Base-by-base conservation (phyloP, 371 early-diverging fungal species). In the Actinomucor elegans region DNA sequence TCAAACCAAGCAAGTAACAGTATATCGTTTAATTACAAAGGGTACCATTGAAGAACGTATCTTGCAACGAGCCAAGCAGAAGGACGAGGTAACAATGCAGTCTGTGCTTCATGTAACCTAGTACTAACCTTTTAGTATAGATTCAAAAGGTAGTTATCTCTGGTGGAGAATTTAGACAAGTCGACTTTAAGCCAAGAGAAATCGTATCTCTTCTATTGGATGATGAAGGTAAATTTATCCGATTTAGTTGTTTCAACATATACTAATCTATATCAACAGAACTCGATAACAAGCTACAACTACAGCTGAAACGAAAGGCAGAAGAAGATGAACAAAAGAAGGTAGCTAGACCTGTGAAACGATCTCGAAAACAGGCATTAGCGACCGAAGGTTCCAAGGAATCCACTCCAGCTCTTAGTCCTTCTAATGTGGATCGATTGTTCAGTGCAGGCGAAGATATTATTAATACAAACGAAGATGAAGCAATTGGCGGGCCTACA, bases 141-240 rank as follows among this genome's bases (percentile, higher is more conserved):
- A 96, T 99, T 36, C 97, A 99, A 72, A 94, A 93, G 57, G 94
- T 97, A 21, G 97, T 99, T 40, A 97, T 99, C 55, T 87, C 94
- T 18, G 95, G 96, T 28, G 94, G 95, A n/a, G 93, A 91, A 49
- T 85, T 86, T 64, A 84, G 84, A 60, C 84, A 82, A 62, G 82
- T 87, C 26, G 92, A 92, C 52, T 87, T 91, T 45, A 92, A 90
- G 64, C 90, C 93, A 6, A 84, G 88, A 48, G 94, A 94, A 67
- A 92, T 94, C 55, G 88, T 91, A 21, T 91, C 92, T 11, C 67
- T 93, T 58, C 69, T 94, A 36, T 68, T 94, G 59, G 94, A 92
- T 62, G 92, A 93, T 51, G 88, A 89, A 44, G 81, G 70, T 69
- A 59, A 43, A 48, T 14, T 32, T n/a, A n/a, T n/a, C n/a, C n/a